A percentile compares a stretch with the other conserved stretches of the same genome.
Conservation (phyloP, 192 early-diverging fungal species). For the Thoreauomyces humboldtii region DNA sequence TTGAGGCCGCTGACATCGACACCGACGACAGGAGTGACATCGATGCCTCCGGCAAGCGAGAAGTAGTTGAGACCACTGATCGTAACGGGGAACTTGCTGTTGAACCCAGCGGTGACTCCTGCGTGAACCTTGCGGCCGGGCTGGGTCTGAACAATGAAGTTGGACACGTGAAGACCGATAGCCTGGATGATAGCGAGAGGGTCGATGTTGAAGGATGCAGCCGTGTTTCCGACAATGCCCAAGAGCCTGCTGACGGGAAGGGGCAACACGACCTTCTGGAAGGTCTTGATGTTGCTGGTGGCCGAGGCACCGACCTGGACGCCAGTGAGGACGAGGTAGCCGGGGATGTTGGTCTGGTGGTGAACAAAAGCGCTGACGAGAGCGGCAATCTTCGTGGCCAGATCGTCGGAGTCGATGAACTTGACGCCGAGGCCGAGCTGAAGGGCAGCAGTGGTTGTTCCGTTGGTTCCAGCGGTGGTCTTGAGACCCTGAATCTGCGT, state of each 20-base stretch:
- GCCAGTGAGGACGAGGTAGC: constrained; percentile 2
- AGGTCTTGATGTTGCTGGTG: constrained; percentile 22
- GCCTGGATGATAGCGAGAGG: constrained; percentile 14
- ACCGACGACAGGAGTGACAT: neutral
- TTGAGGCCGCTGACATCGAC: neutral
- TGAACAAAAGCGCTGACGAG: constrained; percentile 17
- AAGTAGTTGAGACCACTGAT: constrained; percentile 32
- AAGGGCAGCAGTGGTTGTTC: constrained; percentile 7
- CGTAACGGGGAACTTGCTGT: constrained; percentile 18
- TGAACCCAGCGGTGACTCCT: constrained; percentile 17
- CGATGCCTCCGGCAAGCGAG: constrained; percentile 1
- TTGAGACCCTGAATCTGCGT: constrained; percentile 18
- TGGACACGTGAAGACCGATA: constrained; percentile 13
- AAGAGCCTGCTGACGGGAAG: constrained; percentile 20
- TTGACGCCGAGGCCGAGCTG: constrained; percentile 6
- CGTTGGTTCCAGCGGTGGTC: constrained; percentile 12
- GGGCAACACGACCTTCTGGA: constrained; percentile 10
- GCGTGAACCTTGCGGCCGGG: constrained; percentile 12
- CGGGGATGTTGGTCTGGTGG: neutral
- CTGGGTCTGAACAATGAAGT: constrained; percentile 18
- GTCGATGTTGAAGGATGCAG: constrained; percentile 1
- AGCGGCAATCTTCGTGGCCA: constrained; percentile 16
- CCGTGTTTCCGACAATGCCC: constrained; percentile 3
- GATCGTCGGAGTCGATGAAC: constrained; percentile 20
- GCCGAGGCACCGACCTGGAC: constrained; percentile 13